Base-by-base conservation (phyloP, 306 rosid species). In the Malus sylvestris region DNA sequence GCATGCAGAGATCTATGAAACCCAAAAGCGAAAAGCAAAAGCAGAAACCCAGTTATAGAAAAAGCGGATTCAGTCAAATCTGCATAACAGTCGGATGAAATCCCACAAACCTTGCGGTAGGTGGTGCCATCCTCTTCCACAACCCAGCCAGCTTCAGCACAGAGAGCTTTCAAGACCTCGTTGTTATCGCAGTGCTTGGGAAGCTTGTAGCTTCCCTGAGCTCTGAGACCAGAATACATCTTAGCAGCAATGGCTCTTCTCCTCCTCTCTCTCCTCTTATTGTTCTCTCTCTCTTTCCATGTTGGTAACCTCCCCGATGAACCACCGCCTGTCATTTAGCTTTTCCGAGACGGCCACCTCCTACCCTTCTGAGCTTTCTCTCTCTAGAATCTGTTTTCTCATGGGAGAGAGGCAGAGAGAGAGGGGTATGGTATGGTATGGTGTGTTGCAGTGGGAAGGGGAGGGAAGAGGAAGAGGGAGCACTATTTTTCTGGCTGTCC, bases 151-250 rank as follows among this genome's bases (percentile, higher is more conserved):
- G 97, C 97, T 79, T 95, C 93, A 18, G 83, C 19, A 58, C 97
- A 95, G 20, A 95, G 99, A 64, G 99, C 99, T 68, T 95, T 95
- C 58, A 95, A 74, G 46, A 95, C 99, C 81, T 95, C 98, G 89
- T 95, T 95, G 84, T 92, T 95, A 80, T 94, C 98, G 27, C 98
- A 90, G 93, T 94, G 97, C 30, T 95, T 95, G 27, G 98, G 97
- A 67, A 92, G 97, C 85, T 90, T 95, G 79, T 73, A 95, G 87
- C 85, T 95, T 2, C 97, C 98, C 73, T 95, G 97, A 74, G 97
- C 88, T 76, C 97, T 77, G 30, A 95, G 96, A 4, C 99, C 97
- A 0, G 97, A 4, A 67, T 90, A 95, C 87, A 95, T 90, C 93
- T 95, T 92, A 0, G 98, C 97, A 15, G 97, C 97, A 77, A 95